These are phyloP conservation scores for Mollisia scopiformis DNA, from an alignment of 2,329 filamentous ascomycete species.

Conservation along the genomic window DNA sequence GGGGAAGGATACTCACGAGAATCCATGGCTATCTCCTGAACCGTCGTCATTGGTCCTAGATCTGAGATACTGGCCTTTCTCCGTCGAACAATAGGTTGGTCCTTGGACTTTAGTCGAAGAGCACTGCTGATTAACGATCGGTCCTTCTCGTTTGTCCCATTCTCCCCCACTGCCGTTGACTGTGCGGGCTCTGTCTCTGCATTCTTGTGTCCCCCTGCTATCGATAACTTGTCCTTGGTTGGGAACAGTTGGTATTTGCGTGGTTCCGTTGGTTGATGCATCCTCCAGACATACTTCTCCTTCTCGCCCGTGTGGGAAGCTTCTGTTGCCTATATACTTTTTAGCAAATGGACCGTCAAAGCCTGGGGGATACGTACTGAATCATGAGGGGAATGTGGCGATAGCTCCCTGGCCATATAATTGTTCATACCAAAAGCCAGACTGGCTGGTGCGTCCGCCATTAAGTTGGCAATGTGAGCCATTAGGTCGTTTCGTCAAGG, in stretches of 20 bases:
- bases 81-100: constrained; percentile 58
- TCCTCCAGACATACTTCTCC: constrained; percentile 61
- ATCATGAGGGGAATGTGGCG: constrained; percentile 44
- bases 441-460: constrained; percentile 44
- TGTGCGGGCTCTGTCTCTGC: constrained; percentile 48
- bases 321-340: constrained; percentile 27
- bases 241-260: constrained; percentile 65
- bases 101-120: constrained; percentile 58
- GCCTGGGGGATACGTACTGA: constrained; percentile 28
- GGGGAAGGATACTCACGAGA: constrained; percentile 57
- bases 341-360: constrained; percentile 5
- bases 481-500: constrained; percentile 41
- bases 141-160: constrained; percentile 39
- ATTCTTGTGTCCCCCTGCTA: constrained; percentile 46
- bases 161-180: constrained; percentile 41
- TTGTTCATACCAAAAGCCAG: constrained; percentile 44
- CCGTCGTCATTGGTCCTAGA: constrained; percentile 68
- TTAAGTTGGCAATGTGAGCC: constrained; percentile 65
- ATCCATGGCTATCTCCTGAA: constrained; percentile 69
- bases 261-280: constrained; percentile 54
- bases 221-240: constrained; percentile 42
- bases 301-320: constrained; percentile 30
- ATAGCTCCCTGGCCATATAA: constrained; percentile 55
- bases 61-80: constrained; percentile 68
- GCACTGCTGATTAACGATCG: constrained; percentile 40